Evolutionary conservation across 1,139 yeast genomes (phyloP).

Genomic region (Debaryomyces robertsiae): DNA sequence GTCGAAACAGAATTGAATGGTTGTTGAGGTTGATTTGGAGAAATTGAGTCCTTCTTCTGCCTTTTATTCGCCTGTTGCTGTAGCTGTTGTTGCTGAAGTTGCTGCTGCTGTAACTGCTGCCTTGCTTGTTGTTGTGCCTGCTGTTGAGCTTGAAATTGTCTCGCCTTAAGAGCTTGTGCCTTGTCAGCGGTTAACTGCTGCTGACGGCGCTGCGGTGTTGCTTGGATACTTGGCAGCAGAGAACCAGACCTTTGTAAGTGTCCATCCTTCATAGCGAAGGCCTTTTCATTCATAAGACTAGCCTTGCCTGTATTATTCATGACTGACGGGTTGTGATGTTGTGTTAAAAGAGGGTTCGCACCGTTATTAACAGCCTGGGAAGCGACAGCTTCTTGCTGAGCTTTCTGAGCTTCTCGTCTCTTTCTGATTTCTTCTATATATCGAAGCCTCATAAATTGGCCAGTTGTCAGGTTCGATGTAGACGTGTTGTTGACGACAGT

Average conservation of each 20-base stretch:
- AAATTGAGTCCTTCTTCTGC: constrained; percentile 10
- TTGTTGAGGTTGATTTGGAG: constrained; percentile 19
- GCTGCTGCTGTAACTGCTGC: constrained; percentile 22
- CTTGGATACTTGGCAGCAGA: constrained; percentile 10
- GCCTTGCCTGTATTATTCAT: constrained; percentile 12
- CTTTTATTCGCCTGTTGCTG: constrained; percentile 15
- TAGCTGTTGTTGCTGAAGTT: constrained; percentile 22
- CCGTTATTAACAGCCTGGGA: constrained; percentile 36
- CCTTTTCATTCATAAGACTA: constrained; percentile 14
- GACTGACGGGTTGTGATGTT: constrained; percentile 20
- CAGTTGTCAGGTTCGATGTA: constrained; percentile 31
- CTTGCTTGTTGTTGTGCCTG: constrained; percentile 25
- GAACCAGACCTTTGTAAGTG: neutral
- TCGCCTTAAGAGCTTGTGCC: constrained; percentile 22
- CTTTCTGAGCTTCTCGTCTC: constrained; percentile 46
- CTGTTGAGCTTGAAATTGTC: constrained; percentile 18
- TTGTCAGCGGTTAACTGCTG: constrained; percentile 13
- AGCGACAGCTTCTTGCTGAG: constrained; percentile 43
- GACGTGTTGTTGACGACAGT: constrained; percentile 24
- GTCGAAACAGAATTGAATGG: constrained; percentile 11
- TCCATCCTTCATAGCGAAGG: constrained; percentile 4
- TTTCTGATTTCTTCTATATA: constrained; percentile 52
- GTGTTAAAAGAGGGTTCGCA: constrained; percentile 33
- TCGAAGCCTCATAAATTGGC: constrained; percentile 51
- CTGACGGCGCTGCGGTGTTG: constrained; percentile 10